These are phyloP conservation scores for Trichophyton benhamiae DNA, from an alignment of 2,329 filamentous ascomycete species.

Conservation along the genomic window DNA sequence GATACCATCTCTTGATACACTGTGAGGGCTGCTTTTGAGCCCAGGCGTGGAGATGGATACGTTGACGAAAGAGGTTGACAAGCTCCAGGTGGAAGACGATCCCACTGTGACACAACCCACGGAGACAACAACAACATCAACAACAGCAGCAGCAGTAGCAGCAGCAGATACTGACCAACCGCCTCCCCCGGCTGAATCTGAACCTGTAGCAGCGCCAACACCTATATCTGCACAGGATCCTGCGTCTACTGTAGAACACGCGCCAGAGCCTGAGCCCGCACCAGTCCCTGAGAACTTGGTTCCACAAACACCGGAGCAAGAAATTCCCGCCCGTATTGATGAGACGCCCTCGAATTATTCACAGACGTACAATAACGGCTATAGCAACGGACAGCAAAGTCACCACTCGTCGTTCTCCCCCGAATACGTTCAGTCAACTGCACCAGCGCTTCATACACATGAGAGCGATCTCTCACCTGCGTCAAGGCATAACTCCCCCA, in stretches of 20 bases:
- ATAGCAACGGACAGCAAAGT: constrained; percentile 35
- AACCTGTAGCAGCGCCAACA: background rate
- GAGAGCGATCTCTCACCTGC: constrained; percentile 33
- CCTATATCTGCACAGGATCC: background rate
- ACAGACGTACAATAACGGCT: constrained; percentile 24
- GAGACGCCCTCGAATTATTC: constrained; percentile 20
- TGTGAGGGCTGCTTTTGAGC: background rate
- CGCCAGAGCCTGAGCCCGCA: background rate
- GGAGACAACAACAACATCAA: background rate
- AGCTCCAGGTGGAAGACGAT: constrained; percentile 10
- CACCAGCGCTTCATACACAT: constrained; percentile 34
- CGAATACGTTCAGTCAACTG: constrained; percentile 28
- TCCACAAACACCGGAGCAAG: constrained; percentile 16
- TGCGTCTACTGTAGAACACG: background rate
- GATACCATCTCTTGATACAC: background rate
- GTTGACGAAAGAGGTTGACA: constrained; percentile 8
- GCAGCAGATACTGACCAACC: background rate
- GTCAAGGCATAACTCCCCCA: constrained; percentile 31
- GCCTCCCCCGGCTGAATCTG: background rate
- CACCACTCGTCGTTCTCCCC: constrained; percentile 38
- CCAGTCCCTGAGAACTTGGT: background rate
- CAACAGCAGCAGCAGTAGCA: background rate
- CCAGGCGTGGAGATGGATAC: constrained; percentile 11
- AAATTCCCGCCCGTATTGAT: constrained; percentile 26
- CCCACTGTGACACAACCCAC: constrained; percentile 1